These are phyloP conservation scores for Chionographis japonica DNA, from an alignment of 106 monocot genomes.

Conservation along the genomic window DNA sequence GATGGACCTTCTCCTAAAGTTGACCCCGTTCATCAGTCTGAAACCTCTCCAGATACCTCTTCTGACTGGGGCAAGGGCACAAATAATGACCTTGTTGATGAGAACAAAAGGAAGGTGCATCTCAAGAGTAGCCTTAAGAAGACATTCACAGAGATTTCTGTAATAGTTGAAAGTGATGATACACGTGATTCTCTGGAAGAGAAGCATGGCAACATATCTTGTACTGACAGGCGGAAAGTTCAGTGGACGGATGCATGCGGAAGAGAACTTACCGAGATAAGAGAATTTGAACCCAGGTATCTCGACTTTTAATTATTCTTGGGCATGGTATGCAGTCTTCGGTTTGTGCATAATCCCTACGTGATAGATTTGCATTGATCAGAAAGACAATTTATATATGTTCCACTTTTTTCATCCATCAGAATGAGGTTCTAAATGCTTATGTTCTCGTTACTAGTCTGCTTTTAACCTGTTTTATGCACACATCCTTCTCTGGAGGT, in stretches of 20 bases:
- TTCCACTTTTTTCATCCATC: too few relatives aligned
- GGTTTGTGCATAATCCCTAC: not conserved
- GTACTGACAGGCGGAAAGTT: constrained; percentile 60
- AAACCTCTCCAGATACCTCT: constrained; percentile 15
- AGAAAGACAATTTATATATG: not conserved
- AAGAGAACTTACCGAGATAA: constrained; percentile 70
- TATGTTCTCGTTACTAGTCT: too few relatives aligned
- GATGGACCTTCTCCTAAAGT: constrained; percentile 34
- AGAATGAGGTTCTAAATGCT: too few relatives aligned
- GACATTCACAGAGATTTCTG: constrained; percentile 16
- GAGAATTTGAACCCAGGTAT: constrained; percentile 87
- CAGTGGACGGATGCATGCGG: constrained; percentile 79
- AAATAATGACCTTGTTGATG: constrained; percentile 21
- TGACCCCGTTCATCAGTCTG: constrained; percentile 19
- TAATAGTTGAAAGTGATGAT: constrained; percentile 20
- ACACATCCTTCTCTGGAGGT: too few relatives aligned
- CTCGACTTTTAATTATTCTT: too few relatives aligned
- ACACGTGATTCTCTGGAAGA: constrained; percentile 26
- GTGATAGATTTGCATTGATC: not conserved
- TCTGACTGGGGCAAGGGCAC: constrained; percentile 16
- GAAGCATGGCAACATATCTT: constrained; percentile 11
- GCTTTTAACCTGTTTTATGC: too few relatives aligned
- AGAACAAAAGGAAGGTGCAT: constrained; percentile 34
- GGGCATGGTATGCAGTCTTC: not conserved
- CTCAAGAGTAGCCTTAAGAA: constrained; percentile 75